Conservation (phyloP, 768 basidiomycete species). For the Glaciozyma martinii region DNA sequence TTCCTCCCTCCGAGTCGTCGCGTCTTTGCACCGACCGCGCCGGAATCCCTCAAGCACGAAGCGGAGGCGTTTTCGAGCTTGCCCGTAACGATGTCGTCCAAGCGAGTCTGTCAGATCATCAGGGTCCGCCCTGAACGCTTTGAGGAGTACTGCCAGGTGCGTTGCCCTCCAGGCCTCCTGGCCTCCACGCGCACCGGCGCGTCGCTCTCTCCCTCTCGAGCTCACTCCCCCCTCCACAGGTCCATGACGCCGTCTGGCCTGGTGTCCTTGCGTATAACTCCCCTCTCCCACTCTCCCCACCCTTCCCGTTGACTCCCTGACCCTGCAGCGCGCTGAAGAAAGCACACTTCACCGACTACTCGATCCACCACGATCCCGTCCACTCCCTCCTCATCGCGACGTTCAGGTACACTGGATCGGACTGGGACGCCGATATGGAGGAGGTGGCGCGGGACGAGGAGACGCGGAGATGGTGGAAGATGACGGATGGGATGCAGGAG, state of each 20-base stretch:
- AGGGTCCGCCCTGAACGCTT: not conserved
- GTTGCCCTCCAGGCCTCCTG: not conserved
- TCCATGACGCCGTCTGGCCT: not conserved
- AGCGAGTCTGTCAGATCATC: slow-evolving; percentile 4
- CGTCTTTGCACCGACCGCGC: too few species aligned
- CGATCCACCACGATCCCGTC: slow-evolving; percentile 1
- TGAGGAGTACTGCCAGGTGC: slow-evolving; percentile 5
- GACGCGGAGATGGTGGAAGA: slow-evolving; percentile 1
- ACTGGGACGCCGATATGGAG: slow-evolving; percentile 3
- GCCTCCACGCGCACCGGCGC: not conserved
- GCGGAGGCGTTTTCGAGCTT: too few species aligned
- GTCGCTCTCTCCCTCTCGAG: not conserved
- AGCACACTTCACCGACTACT: slow-evolving; percentile 1
- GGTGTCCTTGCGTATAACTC: not conserved
- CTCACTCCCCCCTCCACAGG: not conserved
- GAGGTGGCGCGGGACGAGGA: not conserved
- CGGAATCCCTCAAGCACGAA: too few species aligned
- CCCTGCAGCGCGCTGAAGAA: not conserved
- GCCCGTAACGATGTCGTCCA: not conserved
- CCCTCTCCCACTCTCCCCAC: not conserved
- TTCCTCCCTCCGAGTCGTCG: too few species aligned
- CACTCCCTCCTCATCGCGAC: slow-evolving; percentile 1
- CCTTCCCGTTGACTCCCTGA: not conserved
- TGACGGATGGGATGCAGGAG: slow-evolving; percentile 1
- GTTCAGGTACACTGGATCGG: not conserved